Percentiles rank a stretch among this genome's conserved stretches.
Evolutionary conservation across 2,329 filamentous ascomycete species (phyloP).

Genomic region (Fusarium lyarnte): DNA sequence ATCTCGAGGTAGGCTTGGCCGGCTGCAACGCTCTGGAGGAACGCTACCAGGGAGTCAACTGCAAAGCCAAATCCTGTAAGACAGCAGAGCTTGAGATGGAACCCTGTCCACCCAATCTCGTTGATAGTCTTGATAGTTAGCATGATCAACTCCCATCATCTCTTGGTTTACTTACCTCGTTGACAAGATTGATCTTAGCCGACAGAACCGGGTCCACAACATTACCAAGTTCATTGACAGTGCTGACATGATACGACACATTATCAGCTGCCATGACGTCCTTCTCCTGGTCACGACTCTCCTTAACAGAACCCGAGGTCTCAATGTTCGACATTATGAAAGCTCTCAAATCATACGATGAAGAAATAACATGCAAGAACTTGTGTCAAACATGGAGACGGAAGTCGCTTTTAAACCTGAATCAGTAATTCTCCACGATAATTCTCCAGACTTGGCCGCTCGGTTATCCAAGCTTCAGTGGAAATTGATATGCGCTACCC

Average conservation of each 20-base stretch:
- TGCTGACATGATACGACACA: neutral
- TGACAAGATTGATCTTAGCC: neutral
- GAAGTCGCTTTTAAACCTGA: neutral
- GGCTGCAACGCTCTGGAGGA: neutral
- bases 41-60: neutral
- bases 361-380: neutral
- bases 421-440: neutral
- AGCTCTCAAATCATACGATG: neutral
- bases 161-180: neutral
- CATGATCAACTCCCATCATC: accelerated
- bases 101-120: accelerated
- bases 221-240: neutral
- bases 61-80: neutral
- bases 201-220: neutral
- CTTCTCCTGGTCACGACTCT: neutral
- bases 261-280: neutral
- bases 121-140: neutral
- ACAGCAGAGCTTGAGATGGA: neutral
- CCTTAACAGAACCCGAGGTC: neutral
- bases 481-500: neutral
- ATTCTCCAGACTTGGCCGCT: neutral
- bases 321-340: neutral
- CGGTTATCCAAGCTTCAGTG: neutral
- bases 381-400: neutral
- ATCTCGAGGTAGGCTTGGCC: neutral